Conservation (phyloP, 78 protist genomes). For the Guillardia theta region DNA sequence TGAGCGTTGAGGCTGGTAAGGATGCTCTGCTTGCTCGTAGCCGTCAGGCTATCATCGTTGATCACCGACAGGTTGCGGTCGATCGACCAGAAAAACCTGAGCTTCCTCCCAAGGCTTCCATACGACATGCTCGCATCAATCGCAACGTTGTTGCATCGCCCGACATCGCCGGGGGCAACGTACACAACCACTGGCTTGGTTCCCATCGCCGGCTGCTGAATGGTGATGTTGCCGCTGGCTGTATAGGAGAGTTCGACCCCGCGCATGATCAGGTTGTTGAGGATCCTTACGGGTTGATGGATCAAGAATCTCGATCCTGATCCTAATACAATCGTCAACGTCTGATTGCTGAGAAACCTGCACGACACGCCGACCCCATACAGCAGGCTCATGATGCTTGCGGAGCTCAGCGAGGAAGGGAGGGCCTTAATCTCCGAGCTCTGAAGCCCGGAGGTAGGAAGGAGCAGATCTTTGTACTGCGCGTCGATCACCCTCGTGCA, state of each 20-base stretch:
- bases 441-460: not conserved
- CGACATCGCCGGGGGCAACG: not conserved
- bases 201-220: not conserved
- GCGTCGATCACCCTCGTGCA: not conserved
- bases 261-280: not conserved
- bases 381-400: not conserved
- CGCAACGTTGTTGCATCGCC: not conserved
- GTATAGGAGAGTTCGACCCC: not conserved
- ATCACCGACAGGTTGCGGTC: not conserved
- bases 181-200: not conserved
- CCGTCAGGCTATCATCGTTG: not conserved
- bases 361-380: not conserved
- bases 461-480: not conserved
- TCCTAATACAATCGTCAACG: not conserved
- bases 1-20: not conserved
- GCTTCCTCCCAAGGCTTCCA: not conserved
- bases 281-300: not conserved
- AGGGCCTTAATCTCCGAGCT: not conserved
- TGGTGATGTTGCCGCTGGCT: not conserved
- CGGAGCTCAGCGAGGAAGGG: not conserved
- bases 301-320: not conserved
- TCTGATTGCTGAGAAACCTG: not conserved
- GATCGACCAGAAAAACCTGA: not conserved
- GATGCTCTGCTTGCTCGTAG: not conserved
- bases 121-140: not conserved